A percentile compares a stretch with the other conserved stretches of the same genome.
phyloP scores from a whole-genome alignment of 805 yeast genomes.

The Monosporozyma siamensis region DNA sequence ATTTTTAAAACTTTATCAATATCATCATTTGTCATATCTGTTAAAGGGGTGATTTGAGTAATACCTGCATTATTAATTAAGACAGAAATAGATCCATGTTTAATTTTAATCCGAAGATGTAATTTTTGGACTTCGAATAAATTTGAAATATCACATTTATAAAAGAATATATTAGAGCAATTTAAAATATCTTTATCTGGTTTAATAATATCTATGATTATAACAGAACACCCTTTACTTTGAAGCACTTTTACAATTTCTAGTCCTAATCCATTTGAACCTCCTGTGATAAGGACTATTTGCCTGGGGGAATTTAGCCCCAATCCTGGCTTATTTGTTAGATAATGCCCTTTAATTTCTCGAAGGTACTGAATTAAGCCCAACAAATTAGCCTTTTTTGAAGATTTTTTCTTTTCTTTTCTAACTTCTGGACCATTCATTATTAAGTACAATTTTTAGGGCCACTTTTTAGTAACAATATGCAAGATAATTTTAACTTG shows the following conservation, averaged over 20 bases:
- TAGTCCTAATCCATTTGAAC: constrained; percentile 67
- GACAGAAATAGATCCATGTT: constrained; percentile 51
- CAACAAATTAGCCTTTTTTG: too few relatives aligned
- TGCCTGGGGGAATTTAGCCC: constrained; percentile 33
- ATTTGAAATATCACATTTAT: constrained; percentile 61
- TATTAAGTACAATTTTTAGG: too few relatives aligned
- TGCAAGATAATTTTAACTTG: too few relatives aligned
- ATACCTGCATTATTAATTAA: constrained; percentile 84
- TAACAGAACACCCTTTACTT: constrained; percentile 39
- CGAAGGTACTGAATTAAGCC: too few relatives aligned
- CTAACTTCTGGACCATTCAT: too few relatives aligned
- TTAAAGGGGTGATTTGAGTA: constrained; percentile 45
- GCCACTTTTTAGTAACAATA: too few relatives aligned
- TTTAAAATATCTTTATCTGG: constrained; percentile 22
- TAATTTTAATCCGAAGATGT: constrained; percentile 34
- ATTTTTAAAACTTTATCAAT: constrained; percentile 55
- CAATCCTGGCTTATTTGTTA: neutral
- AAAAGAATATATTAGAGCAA: constrained; percentile 41
- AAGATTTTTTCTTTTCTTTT: too few relatives aligned
- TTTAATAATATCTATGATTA: constrained; percentile 51
- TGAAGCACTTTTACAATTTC: constrained; percentile 45
- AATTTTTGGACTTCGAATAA: constrained; percentile 35
- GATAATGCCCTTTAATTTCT: constrained; percentile 2
- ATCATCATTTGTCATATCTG: constrained; percentile 46
- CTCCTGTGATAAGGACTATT: constrained; percentile 75